Percentiles rank a stretch among this genome's conserved stretches.
These are phyloP conservation scores for Triadica sebifera DNA, from an alignment of 345 rosid species.

Conservation along the genomic window DNA sequence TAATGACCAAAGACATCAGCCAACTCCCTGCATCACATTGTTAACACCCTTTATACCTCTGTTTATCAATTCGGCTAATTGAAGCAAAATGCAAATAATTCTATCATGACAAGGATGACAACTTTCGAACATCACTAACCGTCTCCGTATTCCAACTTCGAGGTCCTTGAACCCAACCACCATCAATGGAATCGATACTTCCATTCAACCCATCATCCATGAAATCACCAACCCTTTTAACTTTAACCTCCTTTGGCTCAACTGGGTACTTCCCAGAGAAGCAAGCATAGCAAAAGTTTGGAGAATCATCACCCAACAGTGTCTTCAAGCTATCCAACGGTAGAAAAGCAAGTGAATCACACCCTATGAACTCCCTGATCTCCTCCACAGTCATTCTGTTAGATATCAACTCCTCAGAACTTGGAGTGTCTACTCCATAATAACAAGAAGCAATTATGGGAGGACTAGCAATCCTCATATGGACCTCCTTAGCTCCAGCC, in stretches of 20 bases:
- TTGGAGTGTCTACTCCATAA: constrained; percentile 95
- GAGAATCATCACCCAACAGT: constrained; percentile 49
- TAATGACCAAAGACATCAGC: constrained; percentile 7
- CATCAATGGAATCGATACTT: constrained; percentile 60
- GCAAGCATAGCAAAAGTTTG: constrained; percentile 81
- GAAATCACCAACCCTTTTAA: constrained; percentile 81
- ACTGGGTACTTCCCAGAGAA: constrained; percentile 90
- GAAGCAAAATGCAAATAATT: neutral
- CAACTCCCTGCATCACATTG: no score
- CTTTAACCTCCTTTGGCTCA: constrained; percentile 64
- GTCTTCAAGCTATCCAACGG: constrained; percentile 60
- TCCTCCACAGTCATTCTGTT: constrained; percentile 85
- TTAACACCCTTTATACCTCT: neutral
- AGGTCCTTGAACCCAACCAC: constrained; percentile 71
- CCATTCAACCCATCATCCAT: constrained; percentile 85
- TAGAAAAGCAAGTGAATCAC: constrained; percentile 84
- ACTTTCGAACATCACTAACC: constrained; percentile 10
- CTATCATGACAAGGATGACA: constrained; percentile 22
- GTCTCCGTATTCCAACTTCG: constrained; percentile 18
- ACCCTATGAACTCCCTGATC: constrained; percentile 66
- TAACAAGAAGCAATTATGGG: constrained; percentile 81
- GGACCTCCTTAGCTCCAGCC: constrained; percentile 93
- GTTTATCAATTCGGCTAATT: constrained; percentile 10
- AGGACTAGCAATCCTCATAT: constrained; percentile 96
- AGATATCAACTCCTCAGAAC: constrained; percentile 82